phyloP scores from a whole-genome alignment of 148 eudicot genomes.

The Vaccinium myrtillus region DNA sequence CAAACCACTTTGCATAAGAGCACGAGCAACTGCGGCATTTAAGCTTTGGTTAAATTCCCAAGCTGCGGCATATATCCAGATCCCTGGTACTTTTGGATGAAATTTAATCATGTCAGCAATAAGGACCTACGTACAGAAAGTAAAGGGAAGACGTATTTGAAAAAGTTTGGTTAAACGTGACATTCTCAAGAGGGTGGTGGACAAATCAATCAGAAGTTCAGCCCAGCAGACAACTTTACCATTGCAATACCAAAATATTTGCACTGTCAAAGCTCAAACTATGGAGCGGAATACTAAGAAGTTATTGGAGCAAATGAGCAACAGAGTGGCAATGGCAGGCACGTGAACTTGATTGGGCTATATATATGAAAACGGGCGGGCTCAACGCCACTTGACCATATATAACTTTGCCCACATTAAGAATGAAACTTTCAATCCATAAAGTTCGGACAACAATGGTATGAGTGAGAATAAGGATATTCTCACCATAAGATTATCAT shows the following conservation, averaged over 20 bases:
- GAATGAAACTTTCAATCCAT: too few species aligned
- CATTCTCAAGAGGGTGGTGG: background rate
- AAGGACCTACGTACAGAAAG: slow-evolving; percentile 55
- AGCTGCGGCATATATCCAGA: slow-evolving; percentile 93
- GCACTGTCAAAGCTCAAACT: background rate
- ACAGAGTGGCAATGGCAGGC: too few species aligned
- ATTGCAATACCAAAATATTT: background rate
- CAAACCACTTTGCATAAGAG: slow-evolving; percentile 78
- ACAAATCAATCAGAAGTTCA: background rate
- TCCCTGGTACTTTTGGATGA: slow-evolving; percentile 88
- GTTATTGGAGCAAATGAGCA: background rate
- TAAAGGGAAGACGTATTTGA: background rate
- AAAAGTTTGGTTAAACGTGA: background rate
- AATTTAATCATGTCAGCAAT: slow-evolving; percentile 75
- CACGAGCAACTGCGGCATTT: slow-evolving; percentile 70
- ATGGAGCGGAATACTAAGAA: background rate
- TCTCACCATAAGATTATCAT: too few species aligned
- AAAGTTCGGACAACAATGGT: too few species aligned
- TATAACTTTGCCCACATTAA: too few species aligned
- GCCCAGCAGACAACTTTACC: background rate
- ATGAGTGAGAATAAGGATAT: too few species aligned
- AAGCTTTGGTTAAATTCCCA: slow-evolving; percentile 90
- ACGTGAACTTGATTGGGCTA: too few species aligned
- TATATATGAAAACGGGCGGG: too few species aligned
- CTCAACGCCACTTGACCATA: too few species aligned